Base-by-base conservation (phyloP, 805 yeast genomes). In the Grigorovia transvaalensis region DNA sequence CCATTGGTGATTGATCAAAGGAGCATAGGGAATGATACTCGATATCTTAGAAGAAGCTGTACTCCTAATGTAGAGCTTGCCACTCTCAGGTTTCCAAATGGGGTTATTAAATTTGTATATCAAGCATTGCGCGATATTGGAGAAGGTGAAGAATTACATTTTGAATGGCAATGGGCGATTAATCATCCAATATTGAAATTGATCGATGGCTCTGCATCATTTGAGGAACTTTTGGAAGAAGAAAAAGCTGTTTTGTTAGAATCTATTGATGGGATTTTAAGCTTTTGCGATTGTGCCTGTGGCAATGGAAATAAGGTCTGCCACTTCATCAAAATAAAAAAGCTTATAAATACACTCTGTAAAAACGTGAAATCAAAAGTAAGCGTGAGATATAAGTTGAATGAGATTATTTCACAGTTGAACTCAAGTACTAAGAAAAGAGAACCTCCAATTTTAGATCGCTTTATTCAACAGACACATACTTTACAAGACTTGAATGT, bases 151-250 rank as follows among this genome's bases (percentile, higher is more conserved):
- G 97, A 90, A 63, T 68, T 91, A 27, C 77, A 91, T 0, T 66
- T 88, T 6, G 79, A 81, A 1, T 91, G 98, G 98, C 85, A 83
- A 53, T 91, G 96, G 96, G 96, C 88, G 63, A 61, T 65, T 2
- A 57, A 69, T 13, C 96, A 89, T 62, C 95, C 96, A 1, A 85
- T 88, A 43, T 67, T 71, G 48, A 73, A 75, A 57, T 66, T 85
- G 52, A 72, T 76, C 23, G 64, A 70, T 20, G 71, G 75, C 9
- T 63, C 70, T 18, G 56, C 68, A 59, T 60, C 69, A 42, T 80
- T 83, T 63, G 89, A 84, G 47, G 75, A 75, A n/a, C 67, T 84
- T 18, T 58, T 71, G 5, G 79, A 79, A 29, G 68, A 71, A 0
- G 80, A 78, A 47, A 81, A 79, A 57, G 74, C 79, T 7, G 66